Evolutionary conservation across 805 yeast genomes (phyloP), one percentile per base, ranked within the genome.

Genomic region (Yarrowia hollandica): DNA sequence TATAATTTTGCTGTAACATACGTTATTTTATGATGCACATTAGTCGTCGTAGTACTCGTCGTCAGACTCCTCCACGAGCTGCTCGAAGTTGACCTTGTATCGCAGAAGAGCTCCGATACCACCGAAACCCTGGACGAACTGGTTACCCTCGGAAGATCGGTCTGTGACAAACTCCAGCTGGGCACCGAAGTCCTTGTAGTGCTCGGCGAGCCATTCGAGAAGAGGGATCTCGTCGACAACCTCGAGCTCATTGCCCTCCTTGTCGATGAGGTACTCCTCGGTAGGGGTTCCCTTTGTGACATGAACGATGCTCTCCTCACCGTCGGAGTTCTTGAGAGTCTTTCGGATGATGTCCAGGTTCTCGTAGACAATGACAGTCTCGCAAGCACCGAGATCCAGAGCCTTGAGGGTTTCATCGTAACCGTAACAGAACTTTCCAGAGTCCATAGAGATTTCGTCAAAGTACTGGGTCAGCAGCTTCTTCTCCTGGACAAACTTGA

Each of bases 351-450:
- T 83, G 70, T 88, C 95, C 71, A 94, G 80, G 76, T 90, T 91
- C 76, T 94, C 99, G 72, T 85, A 88, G 39, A 94, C 97, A 69
- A 94, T 92, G 62, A 94, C 80, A 60, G 80, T 88, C 73, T 94
- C 99, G 74, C 95, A 85, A 25, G 99, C 94, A 75, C 99, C 98
- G 64, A 90, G 82, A 68, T 94, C 99, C 64, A 94, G 79, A 3
- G 99, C 99, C 76, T 94, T 94, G 67, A 94, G 75, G 11, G 99
- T 94, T 73, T 94, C 99, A 57, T 88, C 96, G 65, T 92, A 87
- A 79, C 98, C 97, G 72, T 91, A 94, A 79, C 99, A 94, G 84
- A 86, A 92, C 72, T 89, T 88, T 66, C 99, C 99, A 35, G 96
- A 82, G 74, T 94, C 99, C 75, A 88, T 96, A 56, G 97, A 88